A percentile compares a stretch with the other conserved stretches of the same genome.
phyloP scores from a whole-genome alignment of 2,329 filamentous ascomycete genomes.

The Tolypocladium tropicale region DNA sequence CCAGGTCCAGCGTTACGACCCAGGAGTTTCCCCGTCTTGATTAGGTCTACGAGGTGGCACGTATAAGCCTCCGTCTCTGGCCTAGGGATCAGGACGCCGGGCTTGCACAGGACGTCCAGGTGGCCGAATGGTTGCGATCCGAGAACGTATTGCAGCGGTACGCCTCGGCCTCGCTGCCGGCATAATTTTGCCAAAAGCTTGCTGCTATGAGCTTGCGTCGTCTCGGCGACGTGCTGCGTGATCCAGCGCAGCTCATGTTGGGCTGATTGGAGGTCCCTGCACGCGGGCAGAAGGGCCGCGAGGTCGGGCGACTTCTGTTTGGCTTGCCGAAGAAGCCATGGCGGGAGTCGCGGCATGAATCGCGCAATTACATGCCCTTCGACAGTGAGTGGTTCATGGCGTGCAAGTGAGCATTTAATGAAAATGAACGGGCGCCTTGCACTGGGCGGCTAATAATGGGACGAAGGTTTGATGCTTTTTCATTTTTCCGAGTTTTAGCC shows the following conservation, averaged over 20 bases:
- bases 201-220: slow-evolving; percentile 3
- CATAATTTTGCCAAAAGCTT: slow-evolving; percentile 31
- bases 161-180: slow-evolving; percentile 43
- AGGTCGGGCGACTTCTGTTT: slow-evolving; percentile 43
- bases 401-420: neutral
- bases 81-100: slow-evolving; percentile 79
- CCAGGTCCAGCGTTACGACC: slow-evolving; percentile 2
- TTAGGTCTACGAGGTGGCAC: slow-evolving; percentile 38
- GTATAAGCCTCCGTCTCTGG: slow-evolving; percentile 65
- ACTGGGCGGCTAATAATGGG: neutral
- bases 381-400: neutral
- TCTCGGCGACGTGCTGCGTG: slow-evolving; percentile 41
- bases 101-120: slow-evolving; percentile 65
- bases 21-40: slow-evolving; percentile 18
- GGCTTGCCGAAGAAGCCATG: slow-evolving; percentile 44
- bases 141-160: slow-evolving; percentile 82
- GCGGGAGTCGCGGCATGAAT: slow-evolving; percentile 54
- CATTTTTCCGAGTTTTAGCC: slow-evolving; percentile 1
- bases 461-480: neutral
- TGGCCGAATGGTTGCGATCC: slow-evolving; percentile 81
- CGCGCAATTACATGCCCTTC: slow-evolving; percentile 1
- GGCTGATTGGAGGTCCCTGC: slow-evolving; percentile 52
- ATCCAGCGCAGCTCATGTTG: slow-evolving; percentile 67
- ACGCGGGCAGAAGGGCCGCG: slow-evolving; percentile 50
- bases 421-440: neutral